phyloP scores from a whole-genome alignment of 176 grass and related monocot genomes.

The Sorghum bicolor region Sorghum_bicolor_NCBIv3 NC_012876.2:62688501-62689000 shows the following conservation, averaged over 20 bases:
- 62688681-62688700: constrained; percentile 72
- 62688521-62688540: not conserved
- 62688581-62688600: not conserved
- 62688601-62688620: constrained; percentile 4
- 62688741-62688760: constrained; percentile 90
- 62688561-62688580: not conserved
- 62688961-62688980: constrained; percentile 56
- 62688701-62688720: constrained; percentile 50
- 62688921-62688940: constrained; percentile 63
- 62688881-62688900: constrained; percentile 64
- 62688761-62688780: constrained; percentile 64
- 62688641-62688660: constrained; percentile 31
- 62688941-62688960: constrained; percentile 50
- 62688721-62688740: constrained; percentile 52
- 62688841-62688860: constrained; percentile 23
- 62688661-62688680: constrained; percentile 13
- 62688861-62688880: constrained; percentile 33
- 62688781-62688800: constrained; percentile 64
- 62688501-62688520: not conserved
- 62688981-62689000: constrained; percentile 67
- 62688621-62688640: constrained; percentile 48
- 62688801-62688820: constrained; percentile 73
- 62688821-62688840: constrained; percentile 68
- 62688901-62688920: constrained; percentile 34
- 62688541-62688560: not conserved